These are phyloP conservation scores for Coemansia sp. DNA, from an alignment of 192 early-diverging fungal species.

Conservation along the genomic window DNA sequence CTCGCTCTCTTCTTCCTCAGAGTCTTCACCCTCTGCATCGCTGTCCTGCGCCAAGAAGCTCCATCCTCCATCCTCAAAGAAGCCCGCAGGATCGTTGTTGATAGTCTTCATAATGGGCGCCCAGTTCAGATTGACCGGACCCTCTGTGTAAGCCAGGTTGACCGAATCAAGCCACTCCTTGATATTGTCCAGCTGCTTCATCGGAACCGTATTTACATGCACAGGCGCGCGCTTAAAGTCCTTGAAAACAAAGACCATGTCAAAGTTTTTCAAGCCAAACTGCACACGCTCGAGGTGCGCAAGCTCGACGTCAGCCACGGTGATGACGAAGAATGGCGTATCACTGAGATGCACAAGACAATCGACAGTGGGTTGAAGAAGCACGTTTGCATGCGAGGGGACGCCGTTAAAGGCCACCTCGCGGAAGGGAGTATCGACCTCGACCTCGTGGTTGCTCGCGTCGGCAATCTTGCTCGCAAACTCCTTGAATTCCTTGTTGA, in stretches of 20 bases:
- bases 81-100: conserved; percentile 85
- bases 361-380: conserved; percentile 93
- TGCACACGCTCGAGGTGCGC: conserved; percentile 96
- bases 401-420: conserved; percentile 95
- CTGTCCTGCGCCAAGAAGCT: conserved; percentile 74
- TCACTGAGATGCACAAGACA: conserved; percentile 96
- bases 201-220: conserved; percentile 96
- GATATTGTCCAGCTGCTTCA: conserved; percentile 86
- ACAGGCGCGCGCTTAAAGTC: conserved; percentile 84
- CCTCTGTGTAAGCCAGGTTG: conserved; percentile 91
- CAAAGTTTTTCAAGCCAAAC: conserved; percentile 98
- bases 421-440: conserved; percentile 91
- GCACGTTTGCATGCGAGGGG: conserved; percentile 84
- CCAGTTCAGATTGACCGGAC: conserved; percentile 94
- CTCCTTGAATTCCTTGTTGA: conserved; percentile 92
- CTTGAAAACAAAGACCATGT: conserved; percentile 97
- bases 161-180: conserved; percentile 96
- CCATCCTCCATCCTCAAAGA: conserved; percentile 94
- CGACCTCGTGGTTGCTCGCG: conserved; percentile 74
- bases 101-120: conserved; percentile 97
- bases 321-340: conserved; percentile 87
- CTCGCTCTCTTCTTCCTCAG: conserved; percentile 65
- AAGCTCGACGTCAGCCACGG: conserved; percentile 89
- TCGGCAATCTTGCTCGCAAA: conserved; percentile 92
- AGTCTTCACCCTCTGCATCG: conserved; percentile 60